Percentiles rank a stretch among this genome's conserved stretches.
Evolutionary conservation across 257 asterid species (phyloP).

Genomic region (Henckelia pumila): DNA sequence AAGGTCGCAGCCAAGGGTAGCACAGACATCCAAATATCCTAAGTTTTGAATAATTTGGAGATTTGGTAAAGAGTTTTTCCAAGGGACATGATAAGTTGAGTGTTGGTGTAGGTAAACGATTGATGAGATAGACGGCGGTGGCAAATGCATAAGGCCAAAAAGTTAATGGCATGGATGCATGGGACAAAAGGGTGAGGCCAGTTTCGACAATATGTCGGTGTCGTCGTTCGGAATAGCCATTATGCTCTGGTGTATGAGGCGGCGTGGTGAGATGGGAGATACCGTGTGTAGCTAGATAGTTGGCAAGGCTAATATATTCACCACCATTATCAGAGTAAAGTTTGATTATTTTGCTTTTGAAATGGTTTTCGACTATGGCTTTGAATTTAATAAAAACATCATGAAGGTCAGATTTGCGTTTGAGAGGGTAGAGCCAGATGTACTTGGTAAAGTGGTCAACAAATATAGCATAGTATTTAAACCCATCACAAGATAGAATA

Average conservation of each 20-base stretch:
- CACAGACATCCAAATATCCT: constrained; percentile 19
- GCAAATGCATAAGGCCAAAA: constrained; percentile 11
- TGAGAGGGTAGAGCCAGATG: no score
- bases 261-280: constrained; percentile 16
- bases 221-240: not conserved
- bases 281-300: not conserved
- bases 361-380: no score
- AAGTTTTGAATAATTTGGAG: constrained; percentile 9
- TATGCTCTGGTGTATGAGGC: constrained; percentile 13
- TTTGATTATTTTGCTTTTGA: not conserved
- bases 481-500: no score
- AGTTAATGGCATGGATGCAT: not conserved
- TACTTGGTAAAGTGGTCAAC: no score
- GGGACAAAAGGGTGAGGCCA: not conserved
- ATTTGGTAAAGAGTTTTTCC: not conserved
- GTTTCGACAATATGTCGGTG: constrained; percentile 23
- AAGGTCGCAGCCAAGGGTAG: constrained; percentile 24
- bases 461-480: no score
- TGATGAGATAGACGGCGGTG: no score
- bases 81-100: not conserved
- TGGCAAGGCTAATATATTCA: not conserved
- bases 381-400: no score
- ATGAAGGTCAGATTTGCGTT: not conserved
- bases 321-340: not conserved
- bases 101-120: constrained; percentile 10